Evolutionary conservation across 768 basidiomycete genomes (phyloP), one percentile per base, ranked within the genome.

Genomic region (Mycena galopus): DNA sequence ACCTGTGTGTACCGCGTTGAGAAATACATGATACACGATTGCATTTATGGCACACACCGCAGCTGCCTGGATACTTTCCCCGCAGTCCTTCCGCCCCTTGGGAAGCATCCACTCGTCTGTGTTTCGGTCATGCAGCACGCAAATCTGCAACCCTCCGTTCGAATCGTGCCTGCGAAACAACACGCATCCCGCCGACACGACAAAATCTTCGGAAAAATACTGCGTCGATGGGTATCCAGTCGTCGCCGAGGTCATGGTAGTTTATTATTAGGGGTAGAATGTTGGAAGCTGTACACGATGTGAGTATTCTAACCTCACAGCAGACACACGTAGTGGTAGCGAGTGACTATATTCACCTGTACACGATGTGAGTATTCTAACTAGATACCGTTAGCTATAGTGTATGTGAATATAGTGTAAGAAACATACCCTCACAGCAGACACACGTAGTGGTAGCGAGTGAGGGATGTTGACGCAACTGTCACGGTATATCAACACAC

Each of bases 1-100:
- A 58, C 30, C 55, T 56, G 35, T 16, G 3, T 7, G 19, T 44
- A 44, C 19, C 19, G 12, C 14, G 42, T 44, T 44, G 19, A 44
- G 17, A 44, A 44, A n/a, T n/a, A n/a, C n/a, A n/a, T n/a, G n/a
- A n/a, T n/a, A n/a, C n/a, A 17, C 2, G 2, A 21, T 21, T 32
- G 2, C 25, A 29, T 56, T 4, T 56, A 27, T 8, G 11, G 30
- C 7, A 32, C 55, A 84, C 7, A 90, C 71, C 0, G 91, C 91
- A 2, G 91, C 83, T 1, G 67, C 74, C 65, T 88, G 86, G 21
- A 90, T 80, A 7, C 82, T 80, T 79, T 92, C 91, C 1, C 86
- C 86, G 25, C 82, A 77, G 76, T 92, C 89, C 76, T 92, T 91
- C 35, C 90, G 85, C 7, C 91, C 92, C 72, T 91, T 92, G 37